Conservation (phyloP, 192 early-diverging fungal genomes). For the Umbelopsis sp. region DNA sequence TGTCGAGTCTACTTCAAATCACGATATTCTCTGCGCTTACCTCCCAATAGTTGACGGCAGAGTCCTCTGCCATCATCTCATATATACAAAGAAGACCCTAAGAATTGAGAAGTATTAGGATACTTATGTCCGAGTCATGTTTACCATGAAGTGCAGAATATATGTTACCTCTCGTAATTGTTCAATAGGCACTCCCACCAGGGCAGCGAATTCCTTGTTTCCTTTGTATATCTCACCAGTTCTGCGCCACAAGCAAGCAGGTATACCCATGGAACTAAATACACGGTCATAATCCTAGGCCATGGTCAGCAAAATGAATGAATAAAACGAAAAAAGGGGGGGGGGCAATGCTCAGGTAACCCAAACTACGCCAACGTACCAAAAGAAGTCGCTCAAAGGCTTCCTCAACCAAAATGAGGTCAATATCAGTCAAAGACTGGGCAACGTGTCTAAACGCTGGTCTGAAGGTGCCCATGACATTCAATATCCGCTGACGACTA, state of each 20-base stretch:
- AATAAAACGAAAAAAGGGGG: background rate
- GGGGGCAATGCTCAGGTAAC: background rate
- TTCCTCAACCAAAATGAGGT: slow-evolving; percentile 94
- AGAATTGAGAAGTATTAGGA: background rate
- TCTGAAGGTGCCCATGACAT: slow-evolving; percentile 87
- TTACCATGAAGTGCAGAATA: too few relatives aligned
- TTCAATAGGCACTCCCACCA: slow-evolving; percentile 85
- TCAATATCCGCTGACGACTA: slow-evolving; percentile 78
- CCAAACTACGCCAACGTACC: slow-evolving; percentile 30
- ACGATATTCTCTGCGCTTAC: slow-evolving; percentile 21
- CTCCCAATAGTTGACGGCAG: slow-evolving; percentile 96
- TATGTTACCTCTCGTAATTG: slow-evolving; percentile 70
- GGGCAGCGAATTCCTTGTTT: slow-evolving; percentile 92
- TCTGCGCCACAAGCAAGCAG: slow-evolving; percentile 93
- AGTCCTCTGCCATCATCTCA: slow-evolving; percentile 84
- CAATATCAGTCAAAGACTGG: slow-evolving; percentile 89
- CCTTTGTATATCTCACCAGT: slow-evolving; percentile 97
- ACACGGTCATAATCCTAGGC: slow-evolving; percentile 92
- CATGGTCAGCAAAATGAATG: background rate
- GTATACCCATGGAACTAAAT: slow-evolving; percentile 95
- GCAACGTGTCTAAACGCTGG: slow-evolving; percentile 90
- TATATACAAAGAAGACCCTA: slow-evolving; percentile 35
- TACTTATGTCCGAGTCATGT: background rate
- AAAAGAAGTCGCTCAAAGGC: slow-evolving; percentile 93
- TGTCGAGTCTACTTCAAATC: background rate